These are phyloP conservation scores for Platanus orientalis DNA, from an alignment of 164 flowering plant species.

Conservation along the genomic window DNA sequence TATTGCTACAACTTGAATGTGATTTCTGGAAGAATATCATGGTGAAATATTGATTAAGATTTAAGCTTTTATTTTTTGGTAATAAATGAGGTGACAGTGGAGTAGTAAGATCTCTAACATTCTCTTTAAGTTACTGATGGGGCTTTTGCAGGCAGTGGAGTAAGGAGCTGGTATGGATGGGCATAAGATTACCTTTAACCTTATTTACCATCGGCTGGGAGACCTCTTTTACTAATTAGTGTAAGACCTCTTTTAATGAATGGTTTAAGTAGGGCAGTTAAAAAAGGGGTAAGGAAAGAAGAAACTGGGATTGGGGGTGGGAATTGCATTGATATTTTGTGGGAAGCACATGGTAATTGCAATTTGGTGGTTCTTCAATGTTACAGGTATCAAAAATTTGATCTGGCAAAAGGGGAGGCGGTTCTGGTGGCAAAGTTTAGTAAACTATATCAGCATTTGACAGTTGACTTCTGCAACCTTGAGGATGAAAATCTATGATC, in stretches of 20 bases:
- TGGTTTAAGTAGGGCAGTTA: too few relatives aligned
- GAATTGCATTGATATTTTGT: not conserved
- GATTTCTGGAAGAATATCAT: too few relatives aligned
- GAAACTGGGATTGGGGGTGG: too few relatives aligned
- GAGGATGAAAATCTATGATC: constrained; percentile 88
- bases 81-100: not conserved
- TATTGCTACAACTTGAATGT: not conserved
- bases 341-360: not conserved
- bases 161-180: constrained; percentile 96
- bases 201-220: constrained; percentile 87
- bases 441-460: constrained; percentile 83
- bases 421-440: constrained; percentile 78
- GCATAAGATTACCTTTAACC: constrained; percentile 82
- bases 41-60: not conserved
- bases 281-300: not conserved
- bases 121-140: not conserved
- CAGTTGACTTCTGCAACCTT: constrained; percentile 88
- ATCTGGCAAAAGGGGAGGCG: constrained; percentile 94
- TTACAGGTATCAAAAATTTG: constrained; percentile 93
- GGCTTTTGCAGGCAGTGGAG: constrained; percentile 80
- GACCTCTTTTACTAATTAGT: constrained; percentile 93
- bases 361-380: not conserved
- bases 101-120: too few relatives aligned
- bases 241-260: too few relatives aligned
- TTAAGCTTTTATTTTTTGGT: not conserved